Evolutionary conservation across 768 basidiomycete genomes (phyloP).

Genomic region (Punctularia strigosozonata): DNA sequence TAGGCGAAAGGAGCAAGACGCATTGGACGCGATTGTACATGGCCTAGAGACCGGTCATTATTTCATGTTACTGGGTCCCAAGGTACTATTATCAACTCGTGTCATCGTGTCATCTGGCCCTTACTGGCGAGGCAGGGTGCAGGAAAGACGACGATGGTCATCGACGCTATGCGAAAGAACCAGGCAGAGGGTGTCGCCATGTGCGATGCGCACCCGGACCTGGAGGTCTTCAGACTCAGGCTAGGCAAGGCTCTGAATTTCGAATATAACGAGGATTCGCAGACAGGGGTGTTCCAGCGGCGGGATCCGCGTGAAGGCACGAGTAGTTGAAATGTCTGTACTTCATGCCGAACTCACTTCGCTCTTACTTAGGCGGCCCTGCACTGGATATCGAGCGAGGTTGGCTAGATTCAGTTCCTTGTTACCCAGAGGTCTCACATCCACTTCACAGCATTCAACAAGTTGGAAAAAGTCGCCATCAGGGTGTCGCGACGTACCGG

Average conservation of each 20-base stretch:
- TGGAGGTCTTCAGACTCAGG: conserved; percentile 77
- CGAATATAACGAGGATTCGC: conserved; percentile 78
- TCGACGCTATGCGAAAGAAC: conserved; percentile 68
- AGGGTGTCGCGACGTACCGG: conserved; percentile 40
- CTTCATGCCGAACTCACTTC: conserved; percentile 3
- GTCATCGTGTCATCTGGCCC: conserved; percentile 1
- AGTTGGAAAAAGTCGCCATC: conserved; percentile 79
- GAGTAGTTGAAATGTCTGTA: conserved; percentile 6
- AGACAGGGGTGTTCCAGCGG: conserved; percentile 70
- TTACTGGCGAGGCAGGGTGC: conserved; percentile 37
- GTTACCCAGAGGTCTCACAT: background rate
- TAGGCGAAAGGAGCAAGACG: conserved; percentile 60
- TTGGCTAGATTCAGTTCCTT: conserved; percentile 12
- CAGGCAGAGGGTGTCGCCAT: conserved; percentile 64
- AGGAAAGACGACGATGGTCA: conserved; percentile 75
- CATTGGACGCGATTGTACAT: conserved; percentile 68
- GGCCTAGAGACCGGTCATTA: conserved; percentile 66
- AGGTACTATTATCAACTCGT: conserved; percentile 29
- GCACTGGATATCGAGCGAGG: conserved; percentile 76
- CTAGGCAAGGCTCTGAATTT: conserved; percentile 81
- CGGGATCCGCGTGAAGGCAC: conserved; percentile 72
- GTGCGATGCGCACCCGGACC: conserved; percentile 77
- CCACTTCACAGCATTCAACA: conserved; percentile 48
- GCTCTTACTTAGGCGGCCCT: conserved; percentile 42
- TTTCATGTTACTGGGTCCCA: conserved; percentile 67